Evolutionary conservation across 495 filamentous ascomycete species (phyloP), one percentile per base, ranked within the genome.

Genomic region (Chaetomium cochliodes): DNA sequence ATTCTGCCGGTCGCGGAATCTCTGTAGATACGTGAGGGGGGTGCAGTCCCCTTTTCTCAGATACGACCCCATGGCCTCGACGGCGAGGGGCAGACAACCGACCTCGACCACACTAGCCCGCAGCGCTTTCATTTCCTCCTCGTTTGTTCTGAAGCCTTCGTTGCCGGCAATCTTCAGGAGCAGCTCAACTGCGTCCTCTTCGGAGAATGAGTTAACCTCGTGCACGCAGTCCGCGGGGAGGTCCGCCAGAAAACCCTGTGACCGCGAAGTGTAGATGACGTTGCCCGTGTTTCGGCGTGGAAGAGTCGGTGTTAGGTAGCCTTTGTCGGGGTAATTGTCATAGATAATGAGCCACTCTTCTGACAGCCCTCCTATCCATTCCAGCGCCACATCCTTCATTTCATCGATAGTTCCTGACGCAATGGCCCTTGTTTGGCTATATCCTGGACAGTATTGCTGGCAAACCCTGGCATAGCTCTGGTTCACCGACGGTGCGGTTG

Each of bases 221-320:
- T 23, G 20, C 5, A 54, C 33, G 20, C 11, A 55, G 2, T 64
- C 55, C 30, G 11, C 46, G 18, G 54, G 65, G 6, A 69, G 33
- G n/a, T 60, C 44, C 0, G 7, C 30, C 23, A 42, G 16, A 20
- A 60, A 46, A 1, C 44, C 42, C 7, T 51, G 55, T 3, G 30
- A 52, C 15, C 65, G 41, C n/a, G 58, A 67, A 15, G 65, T 72
- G 55, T 67, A 72, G 52, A 72, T 62, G 47, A 70, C 53, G 65
- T 69, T 72, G 16, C 70, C 70, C 28, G 39, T 64, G 30, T 59
- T 49, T 28, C 51, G 25, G 16, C 57, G 49, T 6, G 63, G 46
- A 7, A 57, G 47, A n/a, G 25, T 41, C 13, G 58, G 49, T 25
- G n/a, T 0, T 3, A 59, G 16, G 9, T 16, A 7, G 4, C 20